Evolutionary conservation across 2,329 filamentous ascomycete species (phyloP).

Genomic region (Blastomyces percursus): DNA sequence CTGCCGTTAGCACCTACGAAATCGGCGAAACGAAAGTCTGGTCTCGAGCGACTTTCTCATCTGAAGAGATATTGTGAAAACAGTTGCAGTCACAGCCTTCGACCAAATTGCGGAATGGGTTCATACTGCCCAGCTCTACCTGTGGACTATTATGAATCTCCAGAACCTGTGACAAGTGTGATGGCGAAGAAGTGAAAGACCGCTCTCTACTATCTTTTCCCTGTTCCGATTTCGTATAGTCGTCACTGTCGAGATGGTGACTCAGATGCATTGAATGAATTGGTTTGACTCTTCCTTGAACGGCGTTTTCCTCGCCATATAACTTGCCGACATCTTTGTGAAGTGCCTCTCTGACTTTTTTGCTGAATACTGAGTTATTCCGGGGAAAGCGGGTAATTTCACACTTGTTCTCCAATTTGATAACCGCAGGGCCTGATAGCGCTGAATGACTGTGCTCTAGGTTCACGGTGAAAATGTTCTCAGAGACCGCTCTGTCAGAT

Average conservation of each 20-base stretch:
- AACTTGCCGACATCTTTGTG: background rate
- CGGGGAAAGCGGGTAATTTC: conserved; percentile 13
- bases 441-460: conserved; percentile 26
- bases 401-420: conserved; percentile 19
- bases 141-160: background rate
- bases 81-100: background rate
- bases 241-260: background rate
- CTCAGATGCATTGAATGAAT: conserved; percentile 1
- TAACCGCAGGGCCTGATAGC: conserved; percentile 17
- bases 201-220: background rate
- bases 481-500: conserved; percentile 9
- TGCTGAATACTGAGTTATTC: background rate
- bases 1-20: background rate
- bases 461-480: conserved; percentile 20
- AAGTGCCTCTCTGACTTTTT: background rate
- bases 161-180: background rate
- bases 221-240: background rate
- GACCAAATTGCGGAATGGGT: conserved; percentile 7
- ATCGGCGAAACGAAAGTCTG: background rate
- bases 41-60: background rate
- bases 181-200: background rate
- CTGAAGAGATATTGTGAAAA: background rate
- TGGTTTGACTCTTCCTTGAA: background rate
- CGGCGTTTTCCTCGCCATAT: background rate
- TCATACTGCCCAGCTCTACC: conserved; percentile 5